Evolutionary conservation across 352 stramenopile genomes (phyloP).

Genomic region (Phytophthora kernoviae): DNA sequence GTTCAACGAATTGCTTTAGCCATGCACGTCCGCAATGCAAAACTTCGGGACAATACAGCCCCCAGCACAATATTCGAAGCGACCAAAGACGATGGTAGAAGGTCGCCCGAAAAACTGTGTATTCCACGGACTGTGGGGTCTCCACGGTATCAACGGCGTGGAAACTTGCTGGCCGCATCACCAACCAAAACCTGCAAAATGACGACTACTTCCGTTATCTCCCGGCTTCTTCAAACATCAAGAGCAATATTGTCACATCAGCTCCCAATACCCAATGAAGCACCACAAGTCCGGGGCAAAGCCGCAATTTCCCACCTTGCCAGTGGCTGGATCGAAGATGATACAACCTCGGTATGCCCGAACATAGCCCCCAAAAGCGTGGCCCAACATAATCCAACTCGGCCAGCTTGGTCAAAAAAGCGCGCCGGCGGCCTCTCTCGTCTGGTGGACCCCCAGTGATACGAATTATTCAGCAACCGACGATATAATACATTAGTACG

Average conservation of each 20-base stretch:
- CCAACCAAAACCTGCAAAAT: slow-evolving; percentile 67
- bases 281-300: slow-evolving; percentile 1
- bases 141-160: slow-evolving; percentile 53
- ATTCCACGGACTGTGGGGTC: slow-evolving; percentile 34
- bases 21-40: slow-evolving; percentile 52
- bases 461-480: slow-evolving; percentile 45
- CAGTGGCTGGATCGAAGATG: background rate
- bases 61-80: slow-evolving; percentile 61
- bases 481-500: slow-evolving; percentile 1
- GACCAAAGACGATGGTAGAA: slow-evolving; percentile 51
- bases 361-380: background rate
- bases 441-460: slow-evolving; percentile 51
- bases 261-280: slow-evolving; percentile 5
- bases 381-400: slow-evolving; percentile 11
- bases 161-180: slow-evolving; percentile 51
- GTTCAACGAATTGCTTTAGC: slow-evolving; percentile 69
- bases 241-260: slow-evolving; percentile 37
- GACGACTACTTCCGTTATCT: slow-evolving; percentile 67
- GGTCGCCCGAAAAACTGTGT: slow-evolving; percentile 24
- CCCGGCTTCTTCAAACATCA: slow-evolving; percentile 57
- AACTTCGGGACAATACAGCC: slow-evolving; percentile 7
- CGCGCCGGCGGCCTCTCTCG: slow-evolving; percentile 36
- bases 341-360: slow-evolving; percentile 3
- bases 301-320: background rate
- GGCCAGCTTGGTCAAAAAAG: slow-evolving; percentile 17